Evolutionary conservation across 2,329 filamentous ascomycete species (phyloP), one percentile per base, ranked within the genome.

Genomic region (Phyllosticta paracitricarpa): DNA sequence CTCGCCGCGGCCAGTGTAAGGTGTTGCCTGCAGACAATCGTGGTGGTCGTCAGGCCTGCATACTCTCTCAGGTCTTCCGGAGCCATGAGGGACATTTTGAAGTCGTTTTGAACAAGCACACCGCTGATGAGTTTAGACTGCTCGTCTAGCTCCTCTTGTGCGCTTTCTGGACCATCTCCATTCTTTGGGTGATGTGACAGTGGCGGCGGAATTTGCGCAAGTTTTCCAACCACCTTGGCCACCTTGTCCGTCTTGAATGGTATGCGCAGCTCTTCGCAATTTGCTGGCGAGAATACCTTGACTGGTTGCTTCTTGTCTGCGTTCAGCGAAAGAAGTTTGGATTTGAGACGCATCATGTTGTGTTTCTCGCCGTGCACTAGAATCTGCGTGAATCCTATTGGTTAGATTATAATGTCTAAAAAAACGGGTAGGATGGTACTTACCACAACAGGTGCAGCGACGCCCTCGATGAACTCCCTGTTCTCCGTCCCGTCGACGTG

Each of bases 401-500:
- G 59, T n/a, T 33, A 22, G 12, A 30, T 30, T 17, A 9, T 30
- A 8, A 8, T 14, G 4, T 51, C 9, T 22, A 33, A 28, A 22
- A 22, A 2, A 1, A 2, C 19, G 19, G 19, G 25, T 22, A 19
- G 40, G 22, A 40, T 22, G 33, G 6, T 26, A 86, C 89, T 78
- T 82, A 95, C 90, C 68, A 99, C 93, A 25, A 97, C 92, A 17
- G 92, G 91, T 2, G 94, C 91, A 30, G 82, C 85, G 52, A 97
- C 89, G 73, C 97, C 91, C 70, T 97, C 93, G 63, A 99, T 97
- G 70, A 99, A 99, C 66, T 96, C 92, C 63, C 91, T 84, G 69
- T 99, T 99, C 74, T 99, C 93, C 7, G 89, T 88, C 33, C 94
- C 95, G 67, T 97, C 94, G 3, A 99, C 94, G 69, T 99, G 94